Base-by-base conservation (phyloP, 345 rosid species). In the Brassica nigra region DNA sequence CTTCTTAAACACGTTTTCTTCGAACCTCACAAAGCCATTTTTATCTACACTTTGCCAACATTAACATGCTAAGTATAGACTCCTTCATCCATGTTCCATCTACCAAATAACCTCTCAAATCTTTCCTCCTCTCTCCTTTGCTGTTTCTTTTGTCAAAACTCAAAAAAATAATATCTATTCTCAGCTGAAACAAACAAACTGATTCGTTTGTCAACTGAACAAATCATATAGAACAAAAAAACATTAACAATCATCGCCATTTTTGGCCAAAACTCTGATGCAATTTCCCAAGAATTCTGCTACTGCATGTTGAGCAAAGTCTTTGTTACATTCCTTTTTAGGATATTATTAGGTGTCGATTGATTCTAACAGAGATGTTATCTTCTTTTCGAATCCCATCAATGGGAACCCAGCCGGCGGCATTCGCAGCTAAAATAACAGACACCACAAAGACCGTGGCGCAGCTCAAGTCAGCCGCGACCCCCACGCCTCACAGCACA, bases 401-500 rank as follows among this genome's bases (percentile, higher is more conserved):
- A 0, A 44, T 36, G 57, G 71, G 74, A 62, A 74, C 66, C 69
- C 59, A 70, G 2, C 76, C 79, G 1, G 64, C 74, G 3, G 76
- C 83, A 80, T 82, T 81, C 65, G 76, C 85, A 52, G 92, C 89
- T 10, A 91, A 83, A 81, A 70, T 86, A 80, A 75, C 90, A 30
- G 94, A 89, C 2, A 89, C 83, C 54, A 85, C 90, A 5, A 68
- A 77, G 15, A 84, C 86, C 16, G 71, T 73, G 59, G 87, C 81
- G 63, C 83, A 80, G 20, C 80, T 80, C 31, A 89, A 85, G 71
- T 83, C 90, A 0, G 88, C 90, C 12, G 76, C 80, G 1, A 69
- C 83, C 9, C 76, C 83, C 9, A 78, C 91, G 0, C 86, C 89
- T 20, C 97, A 93, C 70, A 88, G 91, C 89, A 91, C 91, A 0